phyloP scores from a whole-genome alignment of 2,329 filamentous ascomycete genomes.

The Magnaporthiopsis incrustans region DNA sequence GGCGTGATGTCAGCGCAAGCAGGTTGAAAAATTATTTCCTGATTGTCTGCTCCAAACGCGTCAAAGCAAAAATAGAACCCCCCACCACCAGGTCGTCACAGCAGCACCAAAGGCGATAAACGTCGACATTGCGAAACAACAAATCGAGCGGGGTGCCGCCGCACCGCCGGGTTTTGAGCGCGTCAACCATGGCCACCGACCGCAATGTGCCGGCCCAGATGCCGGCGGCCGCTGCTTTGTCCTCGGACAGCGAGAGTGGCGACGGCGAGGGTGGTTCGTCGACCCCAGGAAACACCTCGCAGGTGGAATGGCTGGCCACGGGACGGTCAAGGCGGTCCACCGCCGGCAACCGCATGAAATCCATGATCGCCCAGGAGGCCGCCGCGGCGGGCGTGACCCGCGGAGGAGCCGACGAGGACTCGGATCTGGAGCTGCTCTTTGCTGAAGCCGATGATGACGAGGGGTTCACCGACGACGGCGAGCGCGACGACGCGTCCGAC shows the following conservation, averaged over 20 bases:
- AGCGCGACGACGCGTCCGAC: slow-evolving; percentile 59
- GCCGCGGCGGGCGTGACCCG: slow-evolving; percentile 26
- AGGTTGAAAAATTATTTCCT: not conserved
- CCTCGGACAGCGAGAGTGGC: slow-evolving; percentile 29
- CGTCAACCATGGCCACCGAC: slow-evolving; percentile 6
- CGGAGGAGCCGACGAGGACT: slow-evolving; percentile 29
- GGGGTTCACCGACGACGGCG: slow-evolving; percentile 65
- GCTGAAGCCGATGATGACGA: slow-evolving; percentile 63
- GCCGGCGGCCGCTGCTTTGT: slow-evolving; percentile 26
- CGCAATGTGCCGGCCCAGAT: slow-evolving; percentile 6
- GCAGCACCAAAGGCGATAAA: not conserved
- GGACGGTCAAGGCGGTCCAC: slow-evolving; percentile 69
- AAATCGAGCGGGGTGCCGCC: not conserved
- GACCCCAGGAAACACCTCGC: slow-evolving; percentile 15
- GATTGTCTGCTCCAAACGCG: not conserved
- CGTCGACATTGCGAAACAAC: not conserved
- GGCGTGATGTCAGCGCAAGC: not conserved
- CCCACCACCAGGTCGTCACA: too few species aligned
- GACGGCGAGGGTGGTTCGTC: slow-evolving; percentile 15
- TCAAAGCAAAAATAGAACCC: not conserved
- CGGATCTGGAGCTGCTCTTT: slow-evolving; percentile 66
- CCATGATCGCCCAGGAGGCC: slow-evolving; percentile 66
- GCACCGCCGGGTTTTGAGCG: not conserved
- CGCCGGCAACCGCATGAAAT: slow-evolving; percentile 76
- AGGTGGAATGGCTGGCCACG: slow-evolving; percentile 63